phyloP scores from a whole-genome alignment of 495 filamentous ascomycete genomes.

The Pyrenula massariospora region DNA sequence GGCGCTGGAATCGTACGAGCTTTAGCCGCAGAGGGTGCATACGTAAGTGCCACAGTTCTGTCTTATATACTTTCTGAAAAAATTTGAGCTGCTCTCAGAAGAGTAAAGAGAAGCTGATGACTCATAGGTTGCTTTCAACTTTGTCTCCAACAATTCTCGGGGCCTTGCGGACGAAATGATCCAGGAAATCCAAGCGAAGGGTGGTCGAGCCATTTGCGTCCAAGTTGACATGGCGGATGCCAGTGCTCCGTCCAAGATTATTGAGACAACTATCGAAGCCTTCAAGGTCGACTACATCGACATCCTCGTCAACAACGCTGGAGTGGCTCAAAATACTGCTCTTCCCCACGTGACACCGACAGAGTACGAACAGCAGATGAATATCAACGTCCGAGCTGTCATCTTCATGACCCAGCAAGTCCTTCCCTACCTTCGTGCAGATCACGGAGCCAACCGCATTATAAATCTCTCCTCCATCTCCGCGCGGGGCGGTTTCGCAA shows the following conservation, averaged over 20 bases:
- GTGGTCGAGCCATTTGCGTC: slow-evolving; percentile 5
- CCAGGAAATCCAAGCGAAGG: slow-evolving; percentile 1
- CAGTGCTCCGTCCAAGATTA: slow-evolving; percentile 4
- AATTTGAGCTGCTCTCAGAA: too few species aligned
- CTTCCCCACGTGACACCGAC: too few species aligned
- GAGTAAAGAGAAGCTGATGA: too few species aligned
- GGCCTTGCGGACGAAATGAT: slow-evolving; percentile 5
- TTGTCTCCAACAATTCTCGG: slow-evolving; percentile 8
- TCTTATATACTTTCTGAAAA: too few species aligned
- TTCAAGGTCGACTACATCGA: slow-evolving; percentile 13
- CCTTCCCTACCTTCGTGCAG: slow-evolving; percentile 11
- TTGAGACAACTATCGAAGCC: slow-evolving; percentile 6
- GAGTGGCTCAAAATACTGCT: too few species aligned
- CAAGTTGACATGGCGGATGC: slow-evolving; percentile 7
- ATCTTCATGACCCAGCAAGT: slow-evolving; percentile 14
- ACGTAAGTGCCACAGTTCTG: too few species aligned
- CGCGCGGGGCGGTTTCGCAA: slow-evolving; percentile 10
- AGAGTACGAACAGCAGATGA: slow-evolving; percentile 6
- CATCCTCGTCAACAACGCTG: slow-evolving; percentile 17
- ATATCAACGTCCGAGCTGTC: slow-evolving; percentile 9
- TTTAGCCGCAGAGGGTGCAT: too few species aligned
- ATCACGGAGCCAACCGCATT: slow-evolving; percentile 1
- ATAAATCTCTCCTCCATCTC: slow-evolving; percentile 16
- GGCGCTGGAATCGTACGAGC: too few species aligned
- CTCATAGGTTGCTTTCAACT: slow-evolving; percentile 14